These are phyloP conservation scores for Candolleomyces eurysporus DNA, from an alignment of 768 basidiomycete species.

Conservation along the genomic window DNA sequence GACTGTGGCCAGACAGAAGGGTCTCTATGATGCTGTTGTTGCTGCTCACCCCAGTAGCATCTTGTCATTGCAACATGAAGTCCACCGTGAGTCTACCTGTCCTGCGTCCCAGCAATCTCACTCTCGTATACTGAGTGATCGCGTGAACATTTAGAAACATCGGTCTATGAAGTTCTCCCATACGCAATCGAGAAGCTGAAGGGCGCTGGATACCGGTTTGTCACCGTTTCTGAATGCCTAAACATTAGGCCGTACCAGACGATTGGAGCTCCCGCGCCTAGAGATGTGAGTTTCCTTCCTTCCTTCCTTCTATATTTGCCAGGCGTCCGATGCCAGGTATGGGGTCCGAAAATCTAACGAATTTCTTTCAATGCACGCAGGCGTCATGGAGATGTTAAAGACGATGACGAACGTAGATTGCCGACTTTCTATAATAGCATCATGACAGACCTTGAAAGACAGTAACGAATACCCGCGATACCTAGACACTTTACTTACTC, in stretches of 20 bases:
- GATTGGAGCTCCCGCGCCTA: slow-evolving; percentile 7
- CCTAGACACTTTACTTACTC: too few species aligned
- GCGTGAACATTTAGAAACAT: not conserved
- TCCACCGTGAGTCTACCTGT: slow-evolving; percentile 1
- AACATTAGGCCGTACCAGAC: slow-evolving; percentile 35
- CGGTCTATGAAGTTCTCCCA: slow-evolving; percentile 9
- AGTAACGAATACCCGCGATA: too few species aligned
- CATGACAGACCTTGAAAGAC: too few species aligned
- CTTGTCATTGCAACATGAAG: slow-evolving; percentile 12
- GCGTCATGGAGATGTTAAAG: too few species aligned
- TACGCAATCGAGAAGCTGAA: slow-evolving; percentile 18
- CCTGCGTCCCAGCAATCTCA: not conserved
- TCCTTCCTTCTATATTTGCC: not conserved
- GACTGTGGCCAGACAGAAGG: slow-evolving; percentile 1
- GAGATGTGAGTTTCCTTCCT: not conserved
- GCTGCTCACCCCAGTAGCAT: slow-evolving; percentile 1
- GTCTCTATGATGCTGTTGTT: slow-evolving; percentile 4
- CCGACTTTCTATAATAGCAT: too few species aligned
- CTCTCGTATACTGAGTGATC: not conserved
- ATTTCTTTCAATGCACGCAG: too few species aligned
- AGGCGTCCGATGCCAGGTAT: too few species aligned
- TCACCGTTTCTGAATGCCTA: slow-evolving; percentile 21
- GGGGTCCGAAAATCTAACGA: too few species aligned
- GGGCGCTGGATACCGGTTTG: slow-evolving; percentile 18
- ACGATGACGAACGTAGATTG: too few species aligned